Evolutionary conservation across 78 protist genomes (phyloP).

Genomic region (Protostelium mycophagum): DNA sequence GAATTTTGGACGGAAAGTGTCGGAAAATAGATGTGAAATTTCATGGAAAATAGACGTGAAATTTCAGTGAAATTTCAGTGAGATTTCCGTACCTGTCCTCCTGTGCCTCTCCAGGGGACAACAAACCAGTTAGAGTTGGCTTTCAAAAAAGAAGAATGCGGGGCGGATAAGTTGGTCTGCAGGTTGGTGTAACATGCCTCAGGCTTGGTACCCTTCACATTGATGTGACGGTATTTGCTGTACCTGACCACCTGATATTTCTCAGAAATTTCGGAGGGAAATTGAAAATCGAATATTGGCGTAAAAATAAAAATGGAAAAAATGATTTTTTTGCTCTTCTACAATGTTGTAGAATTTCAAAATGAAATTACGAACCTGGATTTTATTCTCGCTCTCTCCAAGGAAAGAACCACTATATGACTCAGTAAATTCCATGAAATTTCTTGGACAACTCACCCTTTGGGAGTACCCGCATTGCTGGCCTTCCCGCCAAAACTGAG

Average conservation of each 20-base stretch:
- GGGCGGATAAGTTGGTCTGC: conserved; percentile 21
- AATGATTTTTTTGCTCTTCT: background rate
- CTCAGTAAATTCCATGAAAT: too few species aligned
- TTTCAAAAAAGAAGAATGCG: conserved; percentile 24
- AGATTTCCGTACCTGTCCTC: conserved; percentile 25
- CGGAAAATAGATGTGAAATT: background rate
- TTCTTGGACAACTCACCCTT: too few species aligned
- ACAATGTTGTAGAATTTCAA: too few species aligned
- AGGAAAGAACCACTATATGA: too few species aligned
- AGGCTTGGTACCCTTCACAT: conserved; percentile 31
- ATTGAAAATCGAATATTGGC: too few species aligned
- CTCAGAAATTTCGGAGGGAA: too few species aligned
- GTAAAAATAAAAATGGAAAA: background rate
- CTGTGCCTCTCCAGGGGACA: conserved; percentile 56
- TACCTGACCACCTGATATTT: conserved; percentile 34
- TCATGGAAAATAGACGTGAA: background rate
- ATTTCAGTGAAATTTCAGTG: background rate
- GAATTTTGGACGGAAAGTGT: too few species aligned
- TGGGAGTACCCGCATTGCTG: too few species aligned
- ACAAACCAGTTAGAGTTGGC: conserved; percentile 48
- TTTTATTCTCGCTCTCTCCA: too few species aligned
- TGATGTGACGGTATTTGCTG: conserved; percentile 52
- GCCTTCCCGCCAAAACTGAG: too few species aligned
- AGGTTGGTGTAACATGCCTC: conserved; percentile 43
- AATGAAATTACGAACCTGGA: too few species aligned